Conservation (phyloP, 2,329 filamentous ascomycete genomes). For the Penicillium psychrosexuale region DNA sequence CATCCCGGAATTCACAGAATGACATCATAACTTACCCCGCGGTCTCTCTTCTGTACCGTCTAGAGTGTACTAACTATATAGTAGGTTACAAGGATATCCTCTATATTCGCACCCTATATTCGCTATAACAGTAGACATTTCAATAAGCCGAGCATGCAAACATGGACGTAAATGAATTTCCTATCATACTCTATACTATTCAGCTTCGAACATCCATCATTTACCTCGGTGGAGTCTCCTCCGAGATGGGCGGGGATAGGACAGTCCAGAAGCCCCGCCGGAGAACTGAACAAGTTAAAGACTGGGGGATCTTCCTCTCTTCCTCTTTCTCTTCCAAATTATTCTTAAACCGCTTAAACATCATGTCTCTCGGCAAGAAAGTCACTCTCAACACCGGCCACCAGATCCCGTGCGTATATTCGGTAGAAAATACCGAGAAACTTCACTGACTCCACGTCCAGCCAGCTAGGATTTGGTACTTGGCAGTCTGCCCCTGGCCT, state of each 20-base stretch:
- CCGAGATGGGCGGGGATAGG: conserved; percentile 19
- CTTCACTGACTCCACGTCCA: conserved; percentile 11
- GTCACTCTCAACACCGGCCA: conserved; percentile 39
- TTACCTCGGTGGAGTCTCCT: conserved; percentile 21
- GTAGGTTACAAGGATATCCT: background rate
- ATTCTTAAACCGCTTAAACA: conserved; percentile 2
- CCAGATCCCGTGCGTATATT: conserved; percentile 37
- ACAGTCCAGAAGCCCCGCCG: conserved; percentile 13
- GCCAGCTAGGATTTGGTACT: conserved; percentile 41
- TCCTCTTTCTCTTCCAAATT: conserved; percentile 1
- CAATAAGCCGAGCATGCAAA: too few species aligned
- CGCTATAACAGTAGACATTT: too few species aligned
- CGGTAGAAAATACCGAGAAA: background rate
- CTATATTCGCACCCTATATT: background rate
- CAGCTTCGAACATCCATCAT: background rate
- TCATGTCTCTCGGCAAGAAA: conserved; percentile 43
- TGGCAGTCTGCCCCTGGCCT: conserved; percentile 42
- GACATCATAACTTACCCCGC: background rate
- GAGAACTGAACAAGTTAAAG: conserved; percentile 13
- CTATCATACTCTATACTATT: background rate
- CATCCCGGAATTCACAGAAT: background rate
- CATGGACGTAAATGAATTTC: background rate
- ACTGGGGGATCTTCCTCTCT: conserved; percentile 3
- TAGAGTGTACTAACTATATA: background rate
- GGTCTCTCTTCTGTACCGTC: too few species aligned